phyloP scores from a whole-genome alignment of 805 yeast genomes.

The Starmerella bacillaris region DNA sequence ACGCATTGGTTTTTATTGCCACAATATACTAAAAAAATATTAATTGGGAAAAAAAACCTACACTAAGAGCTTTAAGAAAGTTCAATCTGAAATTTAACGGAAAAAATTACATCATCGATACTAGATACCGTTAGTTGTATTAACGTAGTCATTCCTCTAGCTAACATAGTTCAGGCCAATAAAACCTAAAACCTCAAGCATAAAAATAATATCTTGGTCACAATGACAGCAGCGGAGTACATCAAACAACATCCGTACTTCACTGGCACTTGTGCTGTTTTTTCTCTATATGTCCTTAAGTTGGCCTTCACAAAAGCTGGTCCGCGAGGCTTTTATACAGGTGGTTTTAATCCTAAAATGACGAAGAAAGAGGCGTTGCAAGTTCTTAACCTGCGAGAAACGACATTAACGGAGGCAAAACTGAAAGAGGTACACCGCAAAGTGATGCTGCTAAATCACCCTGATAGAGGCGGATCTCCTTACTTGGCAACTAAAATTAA shows the following conservation, averaged over 20 bases:
- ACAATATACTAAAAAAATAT: no score
- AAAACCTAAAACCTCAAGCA: background rate
- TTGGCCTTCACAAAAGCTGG: slow-evolving; percentile 26
- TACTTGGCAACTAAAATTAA: slow-evolving; percentile 69
- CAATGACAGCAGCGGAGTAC: slow-evolving; percentile 14
- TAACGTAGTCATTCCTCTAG: background rate
- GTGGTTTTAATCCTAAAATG: slow-evolving; percentile 89
- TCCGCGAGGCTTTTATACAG: slow-evolving; percentile 61
- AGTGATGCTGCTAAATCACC: slow-evolving; percentile 69
- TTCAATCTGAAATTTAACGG: no score
- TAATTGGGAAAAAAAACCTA: no score
- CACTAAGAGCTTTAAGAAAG: no score
- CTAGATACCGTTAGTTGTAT: slow-evolving; percentile 2
- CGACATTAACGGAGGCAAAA: slow-evolving; percentile 23
- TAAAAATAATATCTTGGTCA: background rate
- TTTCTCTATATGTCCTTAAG: slow-evolving; percentile 25
- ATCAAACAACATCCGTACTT: slow-evolving; percentile 49
- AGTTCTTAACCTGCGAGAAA: slow-evolving; percentile 45
- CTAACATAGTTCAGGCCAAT: background rate
- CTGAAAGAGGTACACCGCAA: slow-evolving; percentile 55
- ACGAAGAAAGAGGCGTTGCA: slow-evolving; percentile 72
- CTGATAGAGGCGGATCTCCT: slow-evolving; percentile 77
- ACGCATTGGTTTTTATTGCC: slow-evolving; percentile 25
- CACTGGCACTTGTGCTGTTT: slow-evolving; percentile 51
- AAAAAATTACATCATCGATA: slow-evolving; percentile 2